Conservation (phyloP, 2,329 filamentous ascomycete genomes). For the Aschersonia sp. region DNA sequence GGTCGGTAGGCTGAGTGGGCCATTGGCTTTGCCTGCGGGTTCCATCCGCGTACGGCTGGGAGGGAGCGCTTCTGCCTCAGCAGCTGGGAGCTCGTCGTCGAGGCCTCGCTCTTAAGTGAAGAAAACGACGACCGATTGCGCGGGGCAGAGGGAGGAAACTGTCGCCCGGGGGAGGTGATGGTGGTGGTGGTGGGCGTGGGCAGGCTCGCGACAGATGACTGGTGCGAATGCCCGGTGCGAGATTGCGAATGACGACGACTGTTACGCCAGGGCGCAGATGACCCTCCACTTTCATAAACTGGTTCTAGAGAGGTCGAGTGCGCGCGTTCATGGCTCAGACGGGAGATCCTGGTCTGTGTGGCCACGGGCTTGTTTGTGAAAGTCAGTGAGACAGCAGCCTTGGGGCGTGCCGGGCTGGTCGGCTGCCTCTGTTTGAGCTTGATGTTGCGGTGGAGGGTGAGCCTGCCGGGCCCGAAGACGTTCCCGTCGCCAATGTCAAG, state of each 20-base stretch:
- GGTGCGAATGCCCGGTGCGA: constrained; percentile 51
- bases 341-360: constrained; percentile 58
- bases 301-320: constrained; percentile 68
- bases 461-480: constrained; percentile 64
- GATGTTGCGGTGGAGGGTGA: constrained; percentile 81
- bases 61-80: constrained; percentile 52
- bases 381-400: constrained; percentile 71
- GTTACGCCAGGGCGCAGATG: constrained; percentile 38
- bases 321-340: constrained; percentile 58
- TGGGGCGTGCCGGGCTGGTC: constrained; percentile 55
- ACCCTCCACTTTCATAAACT: constrained; percentile 76
- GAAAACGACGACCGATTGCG: constrained; percentile 37
- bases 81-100: constrained; percentile 52
- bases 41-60: constrained; percentile 36
- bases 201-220: constrained; percentile 53
- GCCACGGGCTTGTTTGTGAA: constrained; percentile 68
- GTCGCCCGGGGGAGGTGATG: constrained; percentile 38
- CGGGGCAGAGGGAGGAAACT: constrained; percentile 43
- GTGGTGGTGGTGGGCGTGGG: constrained; percentile 47
- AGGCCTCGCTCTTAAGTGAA: constrained; percentile 42
- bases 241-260: constrained; percentile 47
- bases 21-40: constrained; percentile 35
- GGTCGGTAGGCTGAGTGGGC: constrained; percentile 36
- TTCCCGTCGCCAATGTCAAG: constrained; percentile 78
- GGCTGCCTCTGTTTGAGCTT: constrained; percentile 64